A percentile compares a stretch with the other conserved stretches of the same genome.
Evolutionary conservation across 305 asterid species (phyloP).

Genomic region (Fraxinus latifolia): DNA sequence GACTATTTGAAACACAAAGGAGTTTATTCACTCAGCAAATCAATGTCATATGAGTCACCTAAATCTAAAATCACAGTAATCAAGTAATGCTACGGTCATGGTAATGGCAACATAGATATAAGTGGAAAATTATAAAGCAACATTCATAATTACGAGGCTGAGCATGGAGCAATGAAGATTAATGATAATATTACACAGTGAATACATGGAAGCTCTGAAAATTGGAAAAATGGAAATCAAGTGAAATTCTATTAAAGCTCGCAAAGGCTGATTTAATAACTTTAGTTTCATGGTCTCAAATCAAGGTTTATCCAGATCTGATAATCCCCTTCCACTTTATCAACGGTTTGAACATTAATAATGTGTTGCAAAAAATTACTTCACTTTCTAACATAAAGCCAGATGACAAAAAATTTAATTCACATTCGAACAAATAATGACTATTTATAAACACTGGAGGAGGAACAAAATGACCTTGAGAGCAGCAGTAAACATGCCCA

Average conservation of each 20-base stretch:
- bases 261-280: background rate
- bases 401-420: conserved; percentile 1
- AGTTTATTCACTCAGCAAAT: conserved; percentile 16
- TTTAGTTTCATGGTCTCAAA: background rate
- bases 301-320: background rate
- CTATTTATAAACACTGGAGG: background rate
- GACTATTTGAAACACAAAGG: conserved; percentile 52
- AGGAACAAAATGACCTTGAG: conserved; percentile 55
- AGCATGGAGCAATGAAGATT: background rate
- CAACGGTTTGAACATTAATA: conserved; percentile 5
- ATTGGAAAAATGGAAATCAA: background rate
- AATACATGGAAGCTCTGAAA: background rate
- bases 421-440: conserved; percentile 2
- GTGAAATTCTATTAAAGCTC: background rate
- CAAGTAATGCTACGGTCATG: background rate
- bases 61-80: conserved; percentile 9
- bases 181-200: background rate
- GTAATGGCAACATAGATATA: background rate
- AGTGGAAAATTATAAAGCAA: background rate
- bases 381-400: background rate
- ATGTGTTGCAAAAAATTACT: background rate
- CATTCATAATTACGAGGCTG: background rate
- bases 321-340: background rate
- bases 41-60: conserved; percentile 7
- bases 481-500: conserved; percentile 99